These are phyloP conservation scores for Luffa acutangula DNA, from an alignment of 306 rosid genomes.

Conservation along the genomic window DNA sequence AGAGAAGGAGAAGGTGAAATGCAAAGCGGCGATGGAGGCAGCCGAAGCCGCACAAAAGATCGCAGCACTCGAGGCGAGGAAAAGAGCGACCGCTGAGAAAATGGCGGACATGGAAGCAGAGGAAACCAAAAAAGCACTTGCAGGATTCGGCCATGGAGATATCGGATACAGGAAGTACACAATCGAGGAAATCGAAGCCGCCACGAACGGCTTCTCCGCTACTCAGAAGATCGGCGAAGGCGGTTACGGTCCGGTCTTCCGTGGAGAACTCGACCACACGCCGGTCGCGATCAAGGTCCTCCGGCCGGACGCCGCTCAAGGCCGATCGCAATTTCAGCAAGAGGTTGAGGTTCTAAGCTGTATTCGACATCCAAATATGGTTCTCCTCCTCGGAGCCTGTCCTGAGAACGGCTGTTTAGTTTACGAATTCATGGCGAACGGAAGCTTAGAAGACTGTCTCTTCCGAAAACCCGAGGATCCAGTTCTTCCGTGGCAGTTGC, in stretches of 20 bases:
- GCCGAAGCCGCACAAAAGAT: slow-evolving; percentile 49
- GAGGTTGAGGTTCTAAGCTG: slow-evolving; percentile 76
- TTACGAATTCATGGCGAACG: slow-evolving; percentile 74
- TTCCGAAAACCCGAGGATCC: slow-evolving; percentile 36
- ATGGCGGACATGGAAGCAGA: slow-evolving; percentile 29
- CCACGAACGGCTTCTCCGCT: slow-evolving; percentile 34
- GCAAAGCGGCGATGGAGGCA: slow-evolving; percentile 50
- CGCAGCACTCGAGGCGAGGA: slow-evolving; percentile 53
- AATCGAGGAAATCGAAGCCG: slow-evolving; percentile 61
- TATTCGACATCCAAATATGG: slow-evolving; percentile 92
- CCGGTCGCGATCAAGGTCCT: slow-evolving; percentile 67
- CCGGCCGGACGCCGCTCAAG: slow-evolving; percentile 71
- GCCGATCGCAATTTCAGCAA: slow-evolving; percentile 66
- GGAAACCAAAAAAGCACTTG: slow-evolving; percentile 14
- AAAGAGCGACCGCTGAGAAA: slow-evolving; percentile 37
- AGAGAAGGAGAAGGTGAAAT: slow-evolving; percentile 51
- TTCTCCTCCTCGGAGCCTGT: slow-evolving; percentile 86
- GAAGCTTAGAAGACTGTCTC: slow-evolving; percentile 86
- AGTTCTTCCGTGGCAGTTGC: slow-evolving; percentile 62
- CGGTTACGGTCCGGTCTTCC: slow-evolving; percentile 77
- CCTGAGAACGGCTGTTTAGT: slow-evolving; percentile 76
- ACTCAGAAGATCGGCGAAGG: slow-evolving; percentile 74
- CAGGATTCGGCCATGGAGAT: slow-evolving; percentile 4
- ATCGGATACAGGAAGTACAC: slow-evolving; percentile 55
- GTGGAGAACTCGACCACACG: slow-evolving; percentile 66